These are phyloP conservation scores for Tuber borchii DNA, from an alignment of 495 filamentous ascomycete genomes.

Conservation along the genomic window DNA sequence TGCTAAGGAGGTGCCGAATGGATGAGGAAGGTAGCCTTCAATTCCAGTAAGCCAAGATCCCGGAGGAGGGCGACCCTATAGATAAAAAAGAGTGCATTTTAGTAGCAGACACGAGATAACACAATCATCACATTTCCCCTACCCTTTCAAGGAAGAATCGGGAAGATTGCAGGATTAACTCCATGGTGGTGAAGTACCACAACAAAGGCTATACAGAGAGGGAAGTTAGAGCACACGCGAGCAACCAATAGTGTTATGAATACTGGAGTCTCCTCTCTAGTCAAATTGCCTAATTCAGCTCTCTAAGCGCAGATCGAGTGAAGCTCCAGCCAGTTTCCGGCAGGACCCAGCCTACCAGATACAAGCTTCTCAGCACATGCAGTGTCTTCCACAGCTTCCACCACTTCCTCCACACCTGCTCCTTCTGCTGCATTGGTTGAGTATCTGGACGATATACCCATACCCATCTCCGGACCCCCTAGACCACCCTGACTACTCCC, in stretches of 20 bases:
- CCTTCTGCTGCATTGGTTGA: slow-evolving; percentile 16
- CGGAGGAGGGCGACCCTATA: slow-evolving; percentile 38
- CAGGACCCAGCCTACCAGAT: slow-evolving; percentile 32
- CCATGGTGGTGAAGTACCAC: slow-evolving; percentile 42
- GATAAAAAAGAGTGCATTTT: slow-evolving; percentile 18
- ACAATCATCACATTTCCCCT: not conserved
- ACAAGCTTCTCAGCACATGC: slow-evolving; percentile 27
- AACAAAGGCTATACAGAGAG: slow-evolving; percentile 33
- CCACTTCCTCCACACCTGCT: slow-evolving; percentile 31
- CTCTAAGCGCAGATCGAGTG: slow-evolving; percentile 31
- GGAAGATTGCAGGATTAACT: slow-evolving; percentile 37
- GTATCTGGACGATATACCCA: slow-evolving; percentile 23
- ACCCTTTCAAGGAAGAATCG: slow-evolving; percentile 41
- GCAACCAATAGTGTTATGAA: slow-evolving; percentile 6
- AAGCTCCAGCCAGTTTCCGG: slow-evolving; percentile 23
- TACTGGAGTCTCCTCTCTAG: slow-evolving; percentile 36
- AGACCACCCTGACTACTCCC: slow-evolving; percentile 21
- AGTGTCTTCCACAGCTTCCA: slow-evolving; percentile 42
- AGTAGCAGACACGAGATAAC: slow-evolving; percentile 1
- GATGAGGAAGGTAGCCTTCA: slow-evolving; percentile 35
- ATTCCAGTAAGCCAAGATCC: slow-evolving; percentile 40
- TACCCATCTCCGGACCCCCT: slow-evolving; percentile 32
- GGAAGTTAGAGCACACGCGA: not conserved
- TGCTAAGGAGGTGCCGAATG: slow-evolving; percentile 30
- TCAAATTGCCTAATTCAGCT: slow-evolving; percentile 18